Percentiles rank a stretch among this genome's conserved stretches.
phyloP scores from a whole-genome alignment of 2,329 filamentous ascomycete genomes.

The Claviceps spartinae region DNA sequence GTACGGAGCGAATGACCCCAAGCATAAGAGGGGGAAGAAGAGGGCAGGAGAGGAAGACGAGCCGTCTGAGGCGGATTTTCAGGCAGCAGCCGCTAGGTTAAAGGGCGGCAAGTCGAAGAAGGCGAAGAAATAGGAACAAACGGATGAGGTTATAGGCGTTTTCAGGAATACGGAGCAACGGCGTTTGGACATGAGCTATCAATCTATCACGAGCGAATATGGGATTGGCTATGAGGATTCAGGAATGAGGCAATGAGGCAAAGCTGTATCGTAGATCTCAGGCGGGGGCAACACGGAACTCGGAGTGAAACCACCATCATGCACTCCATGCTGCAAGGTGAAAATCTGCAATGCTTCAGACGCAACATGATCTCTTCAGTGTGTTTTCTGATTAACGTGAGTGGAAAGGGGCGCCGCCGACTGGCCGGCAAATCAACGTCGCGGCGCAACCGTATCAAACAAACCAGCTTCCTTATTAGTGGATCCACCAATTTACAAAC shows the following conservation, averaged over 20 bases:
- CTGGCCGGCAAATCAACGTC: too few relatives aligned
- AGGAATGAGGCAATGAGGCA: background rate
- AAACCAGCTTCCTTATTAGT: background rate
- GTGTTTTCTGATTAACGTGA: too few relatives aligned
- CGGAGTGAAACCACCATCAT: background rate
- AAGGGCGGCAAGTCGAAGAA: constrained; percentile 13
- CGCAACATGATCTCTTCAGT: too few relatives aligned
- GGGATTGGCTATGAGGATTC: background rate
- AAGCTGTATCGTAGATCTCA: background rate
- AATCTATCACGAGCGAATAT: background rate
- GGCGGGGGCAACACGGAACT: background rate
- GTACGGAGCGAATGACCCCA: constrained; percentile 39
- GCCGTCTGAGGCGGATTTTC: constrained; percentile 47
- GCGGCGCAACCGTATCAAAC: too few relatives aligned
- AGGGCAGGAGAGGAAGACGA: constrained; percentile 43
- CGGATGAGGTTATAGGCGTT: background rate
- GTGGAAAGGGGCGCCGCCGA: too few relatives aligned
- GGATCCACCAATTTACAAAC: background rate
- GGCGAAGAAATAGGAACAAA: background rate
- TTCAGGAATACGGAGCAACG: background rate
- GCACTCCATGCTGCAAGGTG: background rate
- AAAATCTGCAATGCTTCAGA: background rate
- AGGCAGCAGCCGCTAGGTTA: constrained; percentile 39
- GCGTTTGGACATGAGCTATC: background rate
- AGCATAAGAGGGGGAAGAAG: constrained; percentile 39